Evolutionary conservation across 2,329 filamentous ascomycete genomes (phyloP).

Genomic region (Paramyrothecium roridum): DNA sequence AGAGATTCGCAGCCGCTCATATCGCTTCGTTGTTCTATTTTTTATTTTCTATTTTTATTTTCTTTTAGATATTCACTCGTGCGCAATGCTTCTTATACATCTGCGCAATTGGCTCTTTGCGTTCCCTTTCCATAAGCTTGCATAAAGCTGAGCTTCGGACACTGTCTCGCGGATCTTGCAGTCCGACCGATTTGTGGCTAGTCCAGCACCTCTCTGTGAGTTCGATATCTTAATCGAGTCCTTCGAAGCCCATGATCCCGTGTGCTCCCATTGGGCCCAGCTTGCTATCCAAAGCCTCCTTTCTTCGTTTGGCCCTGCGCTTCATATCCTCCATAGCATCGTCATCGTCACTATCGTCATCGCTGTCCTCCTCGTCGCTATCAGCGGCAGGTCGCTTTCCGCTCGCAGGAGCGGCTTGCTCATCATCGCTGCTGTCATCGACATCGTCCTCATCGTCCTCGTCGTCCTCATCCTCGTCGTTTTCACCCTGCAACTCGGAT

Average conservation of each 20-base stretch:
- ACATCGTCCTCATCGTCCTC: constrained; percentile 39
- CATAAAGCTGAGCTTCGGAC: too few species aligned
- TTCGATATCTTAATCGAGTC: constrained; percentile 32
- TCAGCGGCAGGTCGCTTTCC: constrained; percentile 44
- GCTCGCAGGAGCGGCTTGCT: constrained; percentile 35
- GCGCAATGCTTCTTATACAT: too few species aligned
- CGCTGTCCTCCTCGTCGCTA: constrained; percentile 47
- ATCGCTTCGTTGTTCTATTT: too few species aligned
- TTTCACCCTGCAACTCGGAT: constrained; percentile 44
- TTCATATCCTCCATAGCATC: constrained; percentile 35
- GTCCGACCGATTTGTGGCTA: too few species aligned
- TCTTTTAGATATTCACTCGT: too few species aligned
- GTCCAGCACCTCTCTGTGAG: background rate
- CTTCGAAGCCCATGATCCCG: constrained; percentile 48
- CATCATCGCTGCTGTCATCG: constrained; percentile 40
- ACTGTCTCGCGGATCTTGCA: too few species aligned
- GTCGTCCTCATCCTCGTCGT: constrained; percentile 41
- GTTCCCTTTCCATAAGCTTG: too few species aligned
- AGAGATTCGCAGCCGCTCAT: too few species aligned
- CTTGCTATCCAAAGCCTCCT: constrained; percentile 36
- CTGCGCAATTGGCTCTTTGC: too few species aligned
- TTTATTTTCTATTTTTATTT: too few species aligned
- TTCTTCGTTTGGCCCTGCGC: constrained; percentile 42
- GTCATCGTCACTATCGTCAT: constrained; percentile 39
- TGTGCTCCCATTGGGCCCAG: constrained; percentile 49